Conservation (phyloP, 176 grass and related monocot species). For the Juncus inflexus region DNA sequence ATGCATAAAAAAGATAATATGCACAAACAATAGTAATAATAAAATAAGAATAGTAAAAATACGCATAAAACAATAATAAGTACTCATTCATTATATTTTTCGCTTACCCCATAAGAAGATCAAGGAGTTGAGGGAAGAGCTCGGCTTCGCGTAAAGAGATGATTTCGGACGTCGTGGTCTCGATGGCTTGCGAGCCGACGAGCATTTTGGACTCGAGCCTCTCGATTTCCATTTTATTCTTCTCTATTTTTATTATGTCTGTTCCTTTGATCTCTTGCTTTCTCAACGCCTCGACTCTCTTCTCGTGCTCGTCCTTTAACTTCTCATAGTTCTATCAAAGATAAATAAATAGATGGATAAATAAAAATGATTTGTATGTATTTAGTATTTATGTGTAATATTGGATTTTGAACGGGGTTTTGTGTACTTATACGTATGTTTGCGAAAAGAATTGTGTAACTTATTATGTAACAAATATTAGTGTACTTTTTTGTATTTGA, state of each 20-base stretch:
- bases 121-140: slow-evolving; percentile 94
- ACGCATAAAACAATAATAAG: too few relatives aligned
- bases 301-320: slow-evolving; percentile 79
- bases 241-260: slow-evolving; percentile 94
- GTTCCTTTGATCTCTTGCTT: slow-evolving; percentile 83
- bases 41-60: too few relatives aligned
- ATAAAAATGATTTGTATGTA: too few relatives aligned
- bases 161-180: slow-evolving; percentile 91
- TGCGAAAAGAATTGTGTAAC: too few relatives aligned
- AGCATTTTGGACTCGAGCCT: slow-evolving; percentile 93
- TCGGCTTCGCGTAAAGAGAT: slow-evolving; percentile 85
- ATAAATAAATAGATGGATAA: background rate
- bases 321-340: slow-evolving; percentile 61
- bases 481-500: too few relatives aligned
- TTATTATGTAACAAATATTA: too few relatives aligned
- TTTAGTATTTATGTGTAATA: too few relatives aligned
- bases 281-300: slow-evolving; percentile 67
- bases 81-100: background rate
- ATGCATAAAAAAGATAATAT: too few relatives aligned
- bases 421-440: too few relatives aligned
- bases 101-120: slow-evolving; percentile 77
- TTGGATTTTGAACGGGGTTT: too few relatives aligned
- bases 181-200: slow-evolving; percentile 85
- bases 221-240: slow-evolving; percentile 97
- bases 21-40: too few relatives aligned